A percentile compares a stretch with the other conserved stretches of the same genome.
phyloP scores from a whole-genome alignment of 345 rosid species.

The Limnanthes douglasii region DNA sequence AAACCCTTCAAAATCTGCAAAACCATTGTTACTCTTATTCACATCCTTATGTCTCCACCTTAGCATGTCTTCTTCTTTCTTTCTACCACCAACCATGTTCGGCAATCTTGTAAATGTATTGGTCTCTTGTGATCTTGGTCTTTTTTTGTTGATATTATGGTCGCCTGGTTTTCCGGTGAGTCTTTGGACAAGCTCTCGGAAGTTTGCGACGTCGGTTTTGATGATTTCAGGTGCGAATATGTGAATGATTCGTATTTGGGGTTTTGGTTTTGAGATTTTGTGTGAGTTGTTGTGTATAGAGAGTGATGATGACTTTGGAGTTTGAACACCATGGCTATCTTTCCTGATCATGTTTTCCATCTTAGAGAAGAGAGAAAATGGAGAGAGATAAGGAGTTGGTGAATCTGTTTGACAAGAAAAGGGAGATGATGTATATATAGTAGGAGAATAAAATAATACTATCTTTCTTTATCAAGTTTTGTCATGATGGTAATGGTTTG shows the following conservation, averaged over 20 bases:
- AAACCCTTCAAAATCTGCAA: constrained; percentile 59
- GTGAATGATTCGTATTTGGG: constrained; percentile 74
- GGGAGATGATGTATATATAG: constrained; percentile 11
- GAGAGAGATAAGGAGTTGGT: constrained; percentile 21
- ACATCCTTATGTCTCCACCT: constrained; percentile 14
- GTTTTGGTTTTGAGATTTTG: constrained; percentile 46
- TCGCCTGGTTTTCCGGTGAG: constrained; percentile 73
- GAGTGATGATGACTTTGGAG: constrained; percentile 22
- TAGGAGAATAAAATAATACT: background rate
- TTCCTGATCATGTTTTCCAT: constrained; percentile 28
- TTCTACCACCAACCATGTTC: constrained; percentile 7
- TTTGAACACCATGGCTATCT: constrained; percentile 4
- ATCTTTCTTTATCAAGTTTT: too few species aligned
- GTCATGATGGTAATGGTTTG: too few species aligned
- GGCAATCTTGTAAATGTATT: constrained; percentile 7
- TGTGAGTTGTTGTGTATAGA: constrained; percentile 33
- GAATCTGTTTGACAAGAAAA: constrained; percentile 14
- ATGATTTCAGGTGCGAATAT: constrained; percentile 91
- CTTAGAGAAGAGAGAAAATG: constrained; percentile 8
- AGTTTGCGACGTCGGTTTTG: constrained; percentile 80
- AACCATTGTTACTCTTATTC: constrained; percentile 29
- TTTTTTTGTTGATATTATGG: constrained; percentile 5
- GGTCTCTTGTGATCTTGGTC: constrained; percentile 1
- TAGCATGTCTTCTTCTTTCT: constrained; percentile 11
- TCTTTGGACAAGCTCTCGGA: constrained; percentile 76